phyloP scores from a whole-genome alignment of 2,329 filamentous ascomycete genomes.

The Microcyclospora tardicrescens region DNA sequence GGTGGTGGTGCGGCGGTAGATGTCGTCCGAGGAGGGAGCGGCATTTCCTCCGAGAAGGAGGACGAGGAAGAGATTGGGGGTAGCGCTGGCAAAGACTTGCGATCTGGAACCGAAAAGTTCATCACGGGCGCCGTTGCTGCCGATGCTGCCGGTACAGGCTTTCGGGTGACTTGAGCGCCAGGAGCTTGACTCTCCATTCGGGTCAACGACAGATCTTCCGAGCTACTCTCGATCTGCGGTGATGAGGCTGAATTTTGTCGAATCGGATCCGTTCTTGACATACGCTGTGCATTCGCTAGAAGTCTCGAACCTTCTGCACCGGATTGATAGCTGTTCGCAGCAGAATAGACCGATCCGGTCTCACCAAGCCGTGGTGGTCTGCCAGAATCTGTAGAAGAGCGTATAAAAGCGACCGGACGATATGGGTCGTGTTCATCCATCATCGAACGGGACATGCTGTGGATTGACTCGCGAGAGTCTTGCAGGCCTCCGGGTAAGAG shows the following conservation, averaged over 20 bases:
- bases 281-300: constrained; percentile 43
- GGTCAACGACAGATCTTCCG: neutral
- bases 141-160: too few relatives aligned
- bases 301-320: constrained; percentile 35
- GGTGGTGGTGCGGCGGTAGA: constrained; percentile 8
- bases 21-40: neutral
- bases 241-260: neutral
- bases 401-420: constrained; percentile 49
- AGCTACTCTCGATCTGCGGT: neutral
- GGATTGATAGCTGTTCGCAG: constrained; percentile 33
- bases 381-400: constrained; percentile 29
- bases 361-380: constrained; percentile 15
- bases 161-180: too few relatives aligned
- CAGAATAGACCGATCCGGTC: constrained; percentile 39
- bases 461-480: constrained; percentile 70
- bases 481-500: constrained; percentile 76
- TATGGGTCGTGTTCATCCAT: constrained; percentile 75
- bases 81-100: neutral
- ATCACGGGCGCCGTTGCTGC: too few relatives aligned
- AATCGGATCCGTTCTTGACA: constrained; percentile 25
- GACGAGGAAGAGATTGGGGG: neutral
- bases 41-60: neutral
- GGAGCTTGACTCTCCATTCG: too few relatives aligned
- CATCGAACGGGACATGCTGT: constrained; percentile 68
- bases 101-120: neutral